Evolutionary conservation across 2,329 filamentous ascomycete species (phyloP).

Genomic region (Nothopassalora personata): DNA sequence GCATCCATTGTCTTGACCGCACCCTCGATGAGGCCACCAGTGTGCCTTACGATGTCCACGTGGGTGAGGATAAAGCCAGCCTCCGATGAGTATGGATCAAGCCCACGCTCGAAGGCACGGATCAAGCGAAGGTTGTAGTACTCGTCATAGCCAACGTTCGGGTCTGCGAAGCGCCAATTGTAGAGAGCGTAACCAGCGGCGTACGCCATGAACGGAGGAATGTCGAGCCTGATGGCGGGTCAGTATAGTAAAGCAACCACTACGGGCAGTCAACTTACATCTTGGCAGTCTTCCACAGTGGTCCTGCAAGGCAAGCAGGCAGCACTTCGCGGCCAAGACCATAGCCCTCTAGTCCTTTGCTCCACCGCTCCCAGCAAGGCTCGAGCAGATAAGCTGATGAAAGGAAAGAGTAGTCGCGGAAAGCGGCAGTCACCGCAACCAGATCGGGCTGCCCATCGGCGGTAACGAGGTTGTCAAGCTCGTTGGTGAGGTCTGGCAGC

Average conservation of each 20-base stretch:
- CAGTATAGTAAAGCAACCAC: not conserved
- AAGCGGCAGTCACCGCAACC: conserved; percentile 76
- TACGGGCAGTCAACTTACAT: conserved; percentile 57
- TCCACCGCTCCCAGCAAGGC: conserved; percentile 74
- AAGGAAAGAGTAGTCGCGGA: conserved; percentile 87
- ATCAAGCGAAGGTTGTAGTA: conserved; percentile 71
- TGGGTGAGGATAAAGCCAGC: conserved; percentile 95
- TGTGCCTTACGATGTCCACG: conserved; percentile 90
- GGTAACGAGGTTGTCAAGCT: conserved; percentile 44
- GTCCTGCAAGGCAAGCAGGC: conserved; percentile 69
- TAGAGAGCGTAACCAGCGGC: conserved; percentile 59
- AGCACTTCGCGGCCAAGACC: conserved; percentile 70
- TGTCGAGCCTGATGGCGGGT: conserved; percentile 51
- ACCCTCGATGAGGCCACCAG: conserved; percentile 69
- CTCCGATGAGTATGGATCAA: conserved; percentile 81
- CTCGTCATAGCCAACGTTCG: conserved; percentile 45
- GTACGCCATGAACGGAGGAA: conserved; percentile 91
- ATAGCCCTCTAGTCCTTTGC: conserved; percentile 61
- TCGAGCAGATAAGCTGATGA: conserved; percentile 86
- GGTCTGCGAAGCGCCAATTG: conserved; percentile 58
- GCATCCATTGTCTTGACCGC: conserved; percentile 61
- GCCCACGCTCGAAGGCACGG: conserved; percentile 83
- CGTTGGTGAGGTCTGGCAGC: conserved; percentile 69
- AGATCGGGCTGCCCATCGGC: conserved; percentile 64
- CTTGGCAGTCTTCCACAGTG: conserved; percentile 76